Evolutionary conservation across 2,329 filamentous ascomycete genomes (phyloP).

Genomic region (Fusarium proliferatum): DNA sequence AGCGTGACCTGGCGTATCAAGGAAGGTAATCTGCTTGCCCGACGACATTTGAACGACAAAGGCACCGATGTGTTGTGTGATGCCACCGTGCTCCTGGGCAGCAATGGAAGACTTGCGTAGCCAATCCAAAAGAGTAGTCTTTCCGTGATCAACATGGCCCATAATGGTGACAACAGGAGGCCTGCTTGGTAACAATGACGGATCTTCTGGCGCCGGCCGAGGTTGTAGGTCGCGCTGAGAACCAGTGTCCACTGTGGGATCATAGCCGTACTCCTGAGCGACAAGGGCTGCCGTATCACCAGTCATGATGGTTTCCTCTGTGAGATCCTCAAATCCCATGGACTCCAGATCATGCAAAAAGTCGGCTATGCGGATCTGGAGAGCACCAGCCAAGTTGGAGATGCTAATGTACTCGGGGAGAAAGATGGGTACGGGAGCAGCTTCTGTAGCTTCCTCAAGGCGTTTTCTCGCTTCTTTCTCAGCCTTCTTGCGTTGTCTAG

Average conservation of each 20-base stretch:
- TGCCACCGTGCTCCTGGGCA: constrained; percentile 92
- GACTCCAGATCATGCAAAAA: constrained; percentile 83
- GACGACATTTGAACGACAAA: constrained; percentile 90
- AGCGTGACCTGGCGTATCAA: constrained; percentile 96
- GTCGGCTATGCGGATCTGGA: constrained; percentile 75
- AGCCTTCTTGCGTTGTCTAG: constrained; percentile 55
- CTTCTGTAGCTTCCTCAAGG: constrained; percentile 53
- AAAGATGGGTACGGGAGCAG: constrained; percentile 69
- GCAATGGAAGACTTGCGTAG: constrained; percentile 92
- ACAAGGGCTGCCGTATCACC: constrained; percentile 91
- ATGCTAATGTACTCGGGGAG: constrained; percentile 94
- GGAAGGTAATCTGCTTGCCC: constrained; percentile 92
- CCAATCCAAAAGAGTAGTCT: constrained; percentile 95
- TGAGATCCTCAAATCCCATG: constrained; percentile 89
- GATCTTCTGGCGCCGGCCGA: constrained; percentile 75
- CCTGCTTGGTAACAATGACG: constrained; percentile 73
- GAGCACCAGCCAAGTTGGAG: constrained; percentile 79
- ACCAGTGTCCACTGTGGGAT: constrained; percentile 78
- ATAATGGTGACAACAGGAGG: constrained; percentile 98
- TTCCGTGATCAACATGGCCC: constrained; percentile 98
- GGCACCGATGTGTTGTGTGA: constrained; percentile 98
- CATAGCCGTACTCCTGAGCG: constrained; percentile 91
- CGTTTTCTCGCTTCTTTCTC: constrained; percentile 56
- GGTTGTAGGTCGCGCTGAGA: constrained; percentile 77
- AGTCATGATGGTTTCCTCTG: constrained; percentile 86